Evolutionary conservation across 306 rosid genomes (phyloP).

Genomic region (Cicer cuneatum): DNA sequence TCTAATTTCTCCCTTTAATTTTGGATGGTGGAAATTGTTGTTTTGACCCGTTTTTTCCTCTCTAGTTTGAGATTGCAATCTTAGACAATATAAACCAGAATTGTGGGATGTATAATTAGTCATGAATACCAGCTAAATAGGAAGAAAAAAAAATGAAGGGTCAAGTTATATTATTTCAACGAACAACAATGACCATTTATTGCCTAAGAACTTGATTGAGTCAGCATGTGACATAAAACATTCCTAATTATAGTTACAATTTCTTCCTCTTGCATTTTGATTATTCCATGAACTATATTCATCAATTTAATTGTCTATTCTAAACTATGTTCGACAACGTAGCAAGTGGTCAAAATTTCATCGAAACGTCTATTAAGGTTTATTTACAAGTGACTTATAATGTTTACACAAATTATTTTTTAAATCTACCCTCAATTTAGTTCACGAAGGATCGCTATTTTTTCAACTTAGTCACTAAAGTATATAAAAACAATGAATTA

Average conservation of each 20-base stretch:
- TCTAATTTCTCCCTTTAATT: constrained; percentile 26
- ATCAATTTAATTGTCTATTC: background rate
- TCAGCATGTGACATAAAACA: background rate
- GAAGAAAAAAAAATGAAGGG: constrained; percentile 4
- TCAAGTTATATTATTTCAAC: background rate
- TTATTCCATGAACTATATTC: too few species aligned
- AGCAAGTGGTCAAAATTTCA: background rate
- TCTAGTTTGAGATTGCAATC: constrained; percentile 1
- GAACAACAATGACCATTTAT: background rate
- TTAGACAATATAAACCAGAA: background rate
- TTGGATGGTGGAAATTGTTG: constrained; percentile 25
- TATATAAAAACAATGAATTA: too few species aligned
- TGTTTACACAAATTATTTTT: background rate
- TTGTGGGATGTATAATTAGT: background rate
- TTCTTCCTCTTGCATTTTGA: background rate
- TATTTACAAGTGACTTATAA: background rate
- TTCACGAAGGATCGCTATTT: background rate
- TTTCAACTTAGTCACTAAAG: background rate
- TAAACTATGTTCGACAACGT: background rate
- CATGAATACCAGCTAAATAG: constrained; percentile 6
- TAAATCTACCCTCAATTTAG: background rate
- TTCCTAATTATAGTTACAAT: background rate
- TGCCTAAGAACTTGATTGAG: background rate
- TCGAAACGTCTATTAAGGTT: background rate
- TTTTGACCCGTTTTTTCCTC: constrained; percentile 45